Conservation (phyloP, 345 rosid genomes). For the Streptanthus diversifolius region DNA sequence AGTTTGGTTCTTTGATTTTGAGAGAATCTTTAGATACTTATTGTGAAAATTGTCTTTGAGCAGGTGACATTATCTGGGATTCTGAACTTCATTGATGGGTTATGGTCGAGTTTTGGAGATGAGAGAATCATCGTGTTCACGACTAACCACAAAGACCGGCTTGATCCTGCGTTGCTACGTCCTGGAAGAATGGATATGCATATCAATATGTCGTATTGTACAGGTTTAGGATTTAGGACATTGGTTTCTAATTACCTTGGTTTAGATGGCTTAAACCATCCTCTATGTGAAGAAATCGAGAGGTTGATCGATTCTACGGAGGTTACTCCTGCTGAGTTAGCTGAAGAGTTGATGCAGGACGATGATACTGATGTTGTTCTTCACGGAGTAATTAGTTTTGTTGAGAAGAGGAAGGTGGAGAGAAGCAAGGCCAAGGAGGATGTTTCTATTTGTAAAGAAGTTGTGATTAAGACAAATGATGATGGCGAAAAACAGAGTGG, state of each 20-base stretch:
- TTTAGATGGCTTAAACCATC: slow-evolving; percentile 30
- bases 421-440: slow-evolving; percentile 2
- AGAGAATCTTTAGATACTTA: background rate
- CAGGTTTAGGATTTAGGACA: slow-evolving; percentile 39
- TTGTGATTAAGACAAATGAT: background rate
- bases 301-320: slow-evolving; percentile 30
- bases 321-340: slow-evolving; percentile 49
- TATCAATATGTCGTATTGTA: slow-evolving; percentile 43
- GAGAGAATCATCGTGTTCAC: slow-evolving; percentile 41
- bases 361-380: slow-evolving; percentile 43
- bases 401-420: slow-evolving; percentile 37
- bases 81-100: slow-evolving; percentile 38
- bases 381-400: slow-evolving; percentile 34
- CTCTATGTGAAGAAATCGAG: slow-evolving; percentile 33
- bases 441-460: background rate
- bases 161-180: slow-evolving; percentile 37
- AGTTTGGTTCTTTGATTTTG: background rate
- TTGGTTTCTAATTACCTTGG: slow-evolving; percentile 44
- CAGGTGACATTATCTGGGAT: slow-evolving; percentile 38
- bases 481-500: slow-evolving; percentile 22
- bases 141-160: slow-evolving; percentile 33
- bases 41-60: background rate
- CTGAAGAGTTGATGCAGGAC: slow-evolving; percentile 49
- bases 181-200: slow-evolving; percentile 49
- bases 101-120: slow-evolving; percentile 41